phyloP scores from a whole-genome alignment of 2,329 filamentous ascomycete species.

The Whalleya microplaca region DNA sequence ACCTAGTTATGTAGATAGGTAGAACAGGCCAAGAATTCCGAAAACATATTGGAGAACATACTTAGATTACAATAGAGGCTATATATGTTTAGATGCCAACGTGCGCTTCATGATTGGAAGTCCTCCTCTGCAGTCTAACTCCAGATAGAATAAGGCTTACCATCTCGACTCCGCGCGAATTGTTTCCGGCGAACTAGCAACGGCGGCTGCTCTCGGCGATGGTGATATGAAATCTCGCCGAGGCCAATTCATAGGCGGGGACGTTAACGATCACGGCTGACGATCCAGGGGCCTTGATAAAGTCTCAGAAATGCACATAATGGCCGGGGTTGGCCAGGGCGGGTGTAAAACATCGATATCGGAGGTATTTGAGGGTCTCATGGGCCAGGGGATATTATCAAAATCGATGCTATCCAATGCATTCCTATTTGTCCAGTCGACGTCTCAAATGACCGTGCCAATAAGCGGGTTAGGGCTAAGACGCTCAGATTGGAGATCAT shows the following conservation, averaged over 20 bases:
- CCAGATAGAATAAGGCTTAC: neutral
- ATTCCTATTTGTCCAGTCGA: neutral
- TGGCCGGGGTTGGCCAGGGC: neutral
- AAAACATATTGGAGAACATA: neutral
- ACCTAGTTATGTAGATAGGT: no score
- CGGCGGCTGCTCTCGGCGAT: neutral
- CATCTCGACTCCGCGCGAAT: neutral
- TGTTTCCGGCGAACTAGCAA: neutral
- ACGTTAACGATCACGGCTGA: neutral
- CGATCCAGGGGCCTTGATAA: neutral
- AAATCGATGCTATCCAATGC: neutral
- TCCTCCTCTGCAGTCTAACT: neutral
- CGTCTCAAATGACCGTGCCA: neutral
- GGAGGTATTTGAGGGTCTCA: conserved; percentile 18
- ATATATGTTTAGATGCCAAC: neutral
- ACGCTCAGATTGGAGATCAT: neutral
- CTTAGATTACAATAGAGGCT: neutral
- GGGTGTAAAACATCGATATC: conserved; percentile 1
- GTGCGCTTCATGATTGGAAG: neutral
- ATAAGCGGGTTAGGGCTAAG: neutral
- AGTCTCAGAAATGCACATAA: neutral
- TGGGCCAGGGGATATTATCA: conserved; percentile 18
- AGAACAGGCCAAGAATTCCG: no score
- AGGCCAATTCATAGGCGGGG: neutral
- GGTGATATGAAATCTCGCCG: neutral